These are phyloP conservation scores for Amaranthus hypochondriacus DNA, from an alignment of 148 eudicot species.

Conservation along the genomic window DNA sequence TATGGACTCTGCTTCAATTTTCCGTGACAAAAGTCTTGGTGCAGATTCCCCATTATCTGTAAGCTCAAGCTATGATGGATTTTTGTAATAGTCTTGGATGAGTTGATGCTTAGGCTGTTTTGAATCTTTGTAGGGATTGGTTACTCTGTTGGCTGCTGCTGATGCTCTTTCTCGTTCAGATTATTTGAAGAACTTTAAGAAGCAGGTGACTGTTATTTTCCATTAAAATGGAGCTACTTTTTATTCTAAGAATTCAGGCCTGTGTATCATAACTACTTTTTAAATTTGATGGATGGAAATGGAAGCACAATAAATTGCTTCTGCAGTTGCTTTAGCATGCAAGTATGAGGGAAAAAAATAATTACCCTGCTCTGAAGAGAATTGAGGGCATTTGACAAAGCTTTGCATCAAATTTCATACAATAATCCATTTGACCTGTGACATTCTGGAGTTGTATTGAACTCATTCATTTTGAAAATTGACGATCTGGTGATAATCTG, in stretches of 20 bases:
- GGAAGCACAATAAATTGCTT: no score
- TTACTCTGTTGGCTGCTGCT: slow-evolving; percentile 81
- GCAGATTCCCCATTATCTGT: slow-evolving; percentile 95
- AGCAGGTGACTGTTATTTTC: slow-evolving; percentile 54
- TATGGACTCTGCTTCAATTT: slow-evolving; percentile 94
- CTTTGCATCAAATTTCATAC: no score
- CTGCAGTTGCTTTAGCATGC: no score
- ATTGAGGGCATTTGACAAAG: no score
- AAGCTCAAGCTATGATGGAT: slow-evolving; percentile 27
- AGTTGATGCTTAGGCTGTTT: slow-evolving; percentile 14
- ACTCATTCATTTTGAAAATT: no score
- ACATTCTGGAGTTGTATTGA: no score
- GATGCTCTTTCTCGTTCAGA: slow-evolving; percentile 78
- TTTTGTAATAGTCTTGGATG: slow-evolving; percentile 9
- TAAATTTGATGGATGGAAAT: neutral
- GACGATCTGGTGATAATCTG: no score
- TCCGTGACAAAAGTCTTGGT: slow-evolving; percentile 94
- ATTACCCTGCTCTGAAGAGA: no score
- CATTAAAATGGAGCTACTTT: neutral
- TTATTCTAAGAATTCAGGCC: neutral
- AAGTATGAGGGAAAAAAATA: no score
- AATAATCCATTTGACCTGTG: no score
- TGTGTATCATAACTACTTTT: neutral
- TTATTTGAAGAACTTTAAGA: slow-evolving; percentile 47
- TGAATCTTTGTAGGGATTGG: slow-evolving; percentile 57